Conservation (phyloP, 2,329 filamentous ascomycete species). For the Ramularia endophylla region DNA sequence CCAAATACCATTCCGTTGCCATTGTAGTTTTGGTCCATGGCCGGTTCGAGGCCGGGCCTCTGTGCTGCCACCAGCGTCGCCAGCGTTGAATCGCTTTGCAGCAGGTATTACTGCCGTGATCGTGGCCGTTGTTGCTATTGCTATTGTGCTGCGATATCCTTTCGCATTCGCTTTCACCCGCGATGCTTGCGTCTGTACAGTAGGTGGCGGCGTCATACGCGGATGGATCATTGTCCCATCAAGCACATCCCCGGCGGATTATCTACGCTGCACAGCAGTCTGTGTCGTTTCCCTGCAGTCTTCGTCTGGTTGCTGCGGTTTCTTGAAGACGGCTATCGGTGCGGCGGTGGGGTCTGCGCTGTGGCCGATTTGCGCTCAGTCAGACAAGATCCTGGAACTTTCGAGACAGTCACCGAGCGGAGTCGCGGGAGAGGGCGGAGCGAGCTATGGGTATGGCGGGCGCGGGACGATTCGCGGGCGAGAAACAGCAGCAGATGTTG, state of each 20-base stretch:
- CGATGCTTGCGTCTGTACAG: background rate
- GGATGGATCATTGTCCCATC: slow-evolving; percentile 1
- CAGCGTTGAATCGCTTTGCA: background rate
- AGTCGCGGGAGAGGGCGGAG: too few relatives aligned
- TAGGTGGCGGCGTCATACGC: background rate
- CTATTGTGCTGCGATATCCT: background rate
- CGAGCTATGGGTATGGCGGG: too few relatives aligned
- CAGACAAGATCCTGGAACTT: too few relatives aligned
- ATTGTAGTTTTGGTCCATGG: slow-evolving; percentile 1
- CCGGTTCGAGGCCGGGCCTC: background rate
- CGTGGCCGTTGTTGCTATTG: background rate
- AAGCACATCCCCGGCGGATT: slow-evolving; percentile 2
- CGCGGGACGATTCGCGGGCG: too few relatives aligned
- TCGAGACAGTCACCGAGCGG: too few relatives aligned
- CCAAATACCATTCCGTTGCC: background rate
- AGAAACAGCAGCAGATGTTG: too few relatives aligned
- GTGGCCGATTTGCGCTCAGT: too few relatives aligned
- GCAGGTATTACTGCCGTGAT: background rate
- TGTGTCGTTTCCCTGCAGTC: too few relatives aligned
- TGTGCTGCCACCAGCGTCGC: background rate
- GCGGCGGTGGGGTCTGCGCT: too few relatives aligned
- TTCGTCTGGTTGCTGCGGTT: too few relatives aligned
- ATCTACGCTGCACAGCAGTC: too few relatives aligned
- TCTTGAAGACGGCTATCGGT: too few relatives aligned
- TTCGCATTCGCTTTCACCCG: background rate